A percentile compares a stretch with the other conserved stretches of the same genome.
These are phyloP conservation scores for Boletus speciosus DNA, from an alignment of 768 basidiomycete species.

Conservation along the genomic window DNA sequence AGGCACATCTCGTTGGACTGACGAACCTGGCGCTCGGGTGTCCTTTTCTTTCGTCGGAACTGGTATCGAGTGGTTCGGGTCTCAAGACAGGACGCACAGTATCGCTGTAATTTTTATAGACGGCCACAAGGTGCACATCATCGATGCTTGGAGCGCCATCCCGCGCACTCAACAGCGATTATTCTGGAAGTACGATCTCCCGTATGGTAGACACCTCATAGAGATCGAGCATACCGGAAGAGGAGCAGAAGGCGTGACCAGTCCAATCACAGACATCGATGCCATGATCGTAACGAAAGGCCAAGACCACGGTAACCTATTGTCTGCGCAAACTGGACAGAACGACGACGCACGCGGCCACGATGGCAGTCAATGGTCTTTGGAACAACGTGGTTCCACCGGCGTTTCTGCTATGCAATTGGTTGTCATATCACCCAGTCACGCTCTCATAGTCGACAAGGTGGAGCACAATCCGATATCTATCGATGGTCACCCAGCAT, in stretches of 20 bases:
- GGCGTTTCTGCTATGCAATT: constrained; percentile 82
- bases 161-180: constrained; percentile 56
- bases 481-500: constrained; percentile 73
- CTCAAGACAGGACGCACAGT: constrained; percentile 51
- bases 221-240: constrained; percentile 57
- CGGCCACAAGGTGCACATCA: constrained; percentile 40
- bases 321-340: neutral
- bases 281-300: constrained; percentile 64
- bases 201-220: constrained; percentile 52
- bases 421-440: constrained; percentile 60
- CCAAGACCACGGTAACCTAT: neutral
- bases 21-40: constrained; percentile 45
- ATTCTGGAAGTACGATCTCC: constrained; percentile 57
- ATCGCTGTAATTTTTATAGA: constrained; percentile 57
- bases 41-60: constrained; percentile 66
- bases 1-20: constrained; percentile 50
- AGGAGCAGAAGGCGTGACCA: constrained; percentile 34
- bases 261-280: constrained; percentile 51
- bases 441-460: constrained; percentile 77
- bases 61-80: constrained; percentile 78
- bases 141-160: constrained; percentile 43
- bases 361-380: constrained; percentile 43
- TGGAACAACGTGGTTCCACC: constrained; percentile 63
- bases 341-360: neutral
- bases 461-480: constrained; percentile 82